Base-by-base conservation (phyloP, 139 green algal genomes). In the Closterium sp. region DNA sequence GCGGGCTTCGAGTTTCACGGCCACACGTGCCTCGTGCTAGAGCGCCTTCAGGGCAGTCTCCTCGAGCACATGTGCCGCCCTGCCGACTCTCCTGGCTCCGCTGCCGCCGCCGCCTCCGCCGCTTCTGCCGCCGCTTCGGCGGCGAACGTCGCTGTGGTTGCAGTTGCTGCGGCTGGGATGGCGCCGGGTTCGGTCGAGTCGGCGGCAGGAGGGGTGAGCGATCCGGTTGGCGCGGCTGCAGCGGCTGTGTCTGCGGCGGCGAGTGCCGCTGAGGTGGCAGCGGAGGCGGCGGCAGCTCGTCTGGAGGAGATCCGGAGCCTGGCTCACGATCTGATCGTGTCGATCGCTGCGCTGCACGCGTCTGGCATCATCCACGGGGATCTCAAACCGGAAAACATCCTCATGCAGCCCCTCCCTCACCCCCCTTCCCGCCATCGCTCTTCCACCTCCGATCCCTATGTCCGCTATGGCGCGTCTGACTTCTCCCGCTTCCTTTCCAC, bases 1-100 rank as follows among this genome's bases (percentile, higher is more conserved):
- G 92, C 87, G 81, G 88, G 28, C 19, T 96, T 95, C 93, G 92
- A 33, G 4, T 89, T 93, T 28, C 86, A 84, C 25, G 88, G 91
- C 1, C 95, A 95, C 90, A 85, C 89, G 31, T 95, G 94, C 88
- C 84, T 96, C 84, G 93, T 94, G 4, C 91, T 95, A 84, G 95
- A 96, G 90, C 92, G 93, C 10, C 90, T 95, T 10, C 87, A 91
- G 32, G 90, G 81, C 90, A 90, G 89, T 38, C 89, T 96, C 86
- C 88, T 96, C 33, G 94, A 86, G n/a, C 30, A 86, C 81, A 86
- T 86, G 81, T 33, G 30, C n/a, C 81, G 30, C 43, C 43, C 43
- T 69, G 43, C 43, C 43, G 43, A 69, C 43, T 69, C 43, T 69
- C 43, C 43, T 1, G 43, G 43, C 43, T 69, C 43, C 43, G 43